These are phyloP conservation scores for Pseudotsuga menziesii DNA, from an alignment of 75 land plant species.

Conservation along the genomic window DNA sequence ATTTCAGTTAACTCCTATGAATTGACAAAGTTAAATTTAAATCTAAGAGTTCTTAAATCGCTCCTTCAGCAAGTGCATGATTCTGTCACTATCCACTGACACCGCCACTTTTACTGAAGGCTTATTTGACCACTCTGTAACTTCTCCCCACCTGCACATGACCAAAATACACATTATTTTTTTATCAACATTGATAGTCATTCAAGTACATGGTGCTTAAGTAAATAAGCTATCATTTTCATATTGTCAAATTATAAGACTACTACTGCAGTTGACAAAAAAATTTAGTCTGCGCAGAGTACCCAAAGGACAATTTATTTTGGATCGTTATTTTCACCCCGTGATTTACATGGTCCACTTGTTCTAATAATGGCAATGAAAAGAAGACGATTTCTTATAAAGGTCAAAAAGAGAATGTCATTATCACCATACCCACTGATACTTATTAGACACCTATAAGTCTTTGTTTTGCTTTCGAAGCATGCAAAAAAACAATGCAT, in stretches of 20 bases:
- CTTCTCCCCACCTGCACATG: slow-evolving; percentile 59
- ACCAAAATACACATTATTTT: not conserved
- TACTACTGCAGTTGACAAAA: not conserved
- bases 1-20: not conserved
- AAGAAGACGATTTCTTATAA: no score
- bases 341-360: no score
- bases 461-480: not conserved
- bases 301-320: not conserved
- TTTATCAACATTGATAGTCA: not conserved
- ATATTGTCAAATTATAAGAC: not conserved
- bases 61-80: slow-evolving; percentile 57
- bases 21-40: not conserved
- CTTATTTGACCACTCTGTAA: slow-evolving; percentile 77
- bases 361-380: no score
- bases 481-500: not conserved
- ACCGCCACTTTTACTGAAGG: slow-evolving; percentile 92
- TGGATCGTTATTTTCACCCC: no score
- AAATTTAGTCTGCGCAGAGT: not conserved
- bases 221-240: not conserved
- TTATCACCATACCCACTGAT: no score
- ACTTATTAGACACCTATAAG: no score
- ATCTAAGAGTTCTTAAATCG: slow-evolving; percentile 51
- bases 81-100: slow-evolving; percentile 77
- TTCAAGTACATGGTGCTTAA: not conserved
- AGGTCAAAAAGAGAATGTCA: no score